Conservation (phyloP, 2,329 filamentous ascomycete species). For the Fusarium lateritium region DNA sequence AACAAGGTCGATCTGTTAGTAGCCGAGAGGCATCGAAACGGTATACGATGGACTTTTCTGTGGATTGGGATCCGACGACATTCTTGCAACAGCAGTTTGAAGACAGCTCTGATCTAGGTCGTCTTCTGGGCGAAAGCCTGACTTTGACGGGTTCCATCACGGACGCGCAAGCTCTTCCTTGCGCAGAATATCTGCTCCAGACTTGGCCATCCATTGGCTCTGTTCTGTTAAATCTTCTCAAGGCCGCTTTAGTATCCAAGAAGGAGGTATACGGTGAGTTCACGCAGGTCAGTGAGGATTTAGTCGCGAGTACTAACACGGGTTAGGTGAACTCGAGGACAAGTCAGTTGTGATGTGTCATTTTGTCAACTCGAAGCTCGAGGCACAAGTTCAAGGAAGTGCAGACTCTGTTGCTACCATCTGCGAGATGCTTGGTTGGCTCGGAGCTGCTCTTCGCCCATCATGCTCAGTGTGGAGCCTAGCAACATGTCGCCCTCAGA, state of each 20-base stretch:
- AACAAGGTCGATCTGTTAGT: not conserved
- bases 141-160: not conserved
- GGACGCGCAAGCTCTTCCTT: constrained; percentile 1
- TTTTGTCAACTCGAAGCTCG: not conserved
- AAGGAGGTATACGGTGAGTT: not conserved
- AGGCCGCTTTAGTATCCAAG: not conserved
- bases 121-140: not conserved
- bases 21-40: not conserved
- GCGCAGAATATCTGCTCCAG: not conserved
- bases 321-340: not conserved
- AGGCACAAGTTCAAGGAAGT: not conserved
- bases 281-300: not conserved
- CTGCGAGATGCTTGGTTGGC: not conserved
- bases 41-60: not conserved
- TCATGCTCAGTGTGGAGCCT: not conserved
- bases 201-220: not conserved
- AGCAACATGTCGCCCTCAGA: not conserved
- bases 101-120: not conserved
- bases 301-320: not conserved
- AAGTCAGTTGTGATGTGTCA: not conserved
- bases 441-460: not conserved
- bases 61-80: not conserved
- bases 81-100: not conserved
- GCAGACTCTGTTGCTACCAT: not conserved
- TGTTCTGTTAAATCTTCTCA: rapidly evolving